Evolutionary conservation across 1,139 yeast species (phyloP).

Genomic region (Lodderomyces theae): DNA sequence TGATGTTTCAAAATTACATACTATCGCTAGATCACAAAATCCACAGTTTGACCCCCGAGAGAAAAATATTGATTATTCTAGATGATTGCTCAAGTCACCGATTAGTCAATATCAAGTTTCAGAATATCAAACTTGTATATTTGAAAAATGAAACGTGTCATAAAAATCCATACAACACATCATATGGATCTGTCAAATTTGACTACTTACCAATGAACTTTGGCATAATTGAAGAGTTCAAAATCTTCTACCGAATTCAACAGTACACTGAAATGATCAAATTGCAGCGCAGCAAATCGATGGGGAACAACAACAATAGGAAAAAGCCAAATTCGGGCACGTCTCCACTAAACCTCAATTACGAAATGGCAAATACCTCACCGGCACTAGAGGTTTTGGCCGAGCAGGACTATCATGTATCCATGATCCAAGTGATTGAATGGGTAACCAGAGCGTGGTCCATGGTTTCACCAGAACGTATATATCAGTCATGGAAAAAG

Average conservation of each 20-base stretch:
- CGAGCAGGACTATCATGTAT: constrained; percentile 43
- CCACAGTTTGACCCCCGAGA: constrained; percentile 30
- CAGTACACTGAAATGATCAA: constrained; percentile 54
- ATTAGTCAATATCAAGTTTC: constrained; percentile 53
- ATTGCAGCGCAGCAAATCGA: constrained; percentile 32
- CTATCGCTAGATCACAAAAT: constrained; percentile 57
- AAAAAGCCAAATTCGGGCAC: neutral
- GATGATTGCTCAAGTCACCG: constrained; percentile 68
- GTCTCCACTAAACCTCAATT: neutral
- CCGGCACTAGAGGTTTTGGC: constrained; percentile 27
- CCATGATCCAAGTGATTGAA: constrained; percentile 55
- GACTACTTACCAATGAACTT: constrained; percentile 62
- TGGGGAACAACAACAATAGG: neutral
- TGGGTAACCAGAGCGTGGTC: constrained; percentile 60
- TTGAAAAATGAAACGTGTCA: constrained; percentile 41
- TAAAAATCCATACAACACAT: constrained; percentile 37
- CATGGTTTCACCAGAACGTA: constrained; percentile 42
- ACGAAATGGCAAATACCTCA: constrained; percentile 4
- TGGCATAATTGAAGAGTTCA: constrained; percentile 64
- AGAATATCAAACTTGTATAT: constrained; percentile 48
- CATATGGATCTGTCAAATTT: constrained; percentile 36
- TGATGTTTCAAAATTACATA: constrained; percentile 61
- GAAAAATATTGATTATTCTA: constrained; percentile 54
- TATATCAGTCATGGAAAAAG: constrained; percentile 53
- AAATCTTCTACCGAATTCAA: constrained; percentile 55